These are phyloP conservation scores for Raphanus sativus DNA, from an alignment of 345 rosid species.

Conservation along the genomic window DNA sequence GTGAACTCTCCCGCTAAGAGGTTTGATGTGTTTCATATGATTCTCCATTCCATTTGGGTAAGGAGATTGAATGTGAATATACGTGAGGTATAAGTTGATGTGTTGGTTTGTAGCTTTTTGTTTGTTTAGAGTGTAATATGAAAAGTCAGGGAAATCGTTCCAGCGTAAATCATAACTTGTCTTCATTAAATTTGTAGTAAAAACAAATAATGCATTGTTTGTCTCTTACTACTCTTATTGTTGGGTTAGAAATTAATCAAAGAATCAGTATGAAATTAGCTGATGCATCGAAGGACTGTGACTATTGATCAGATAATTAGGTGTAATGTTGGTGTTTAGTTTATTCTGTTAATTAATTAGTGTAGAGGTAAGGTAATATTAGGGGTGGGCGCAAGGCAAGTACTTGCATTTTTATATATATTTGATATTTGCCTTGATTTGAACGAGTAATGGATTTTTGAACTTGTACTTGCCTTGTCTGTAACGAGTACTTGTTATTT, in stretches of 20 bases:
- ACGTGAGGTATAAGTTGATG: slow-evolving; percentile 28
- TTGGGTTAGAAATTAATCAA: background rate
- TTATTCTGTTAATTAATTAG: background rate
- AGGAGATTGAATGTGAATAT: slow-evolving; percentile 74
- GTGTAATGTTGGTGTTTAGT: background rate
- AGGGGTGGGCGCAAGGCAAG: no score
- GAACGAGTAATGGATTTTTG: no score
- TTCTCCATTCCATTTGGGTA: slow-evolving; percentile 87
- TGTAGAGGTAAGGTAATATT: background rate
- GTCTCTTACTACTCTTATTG: background rate
- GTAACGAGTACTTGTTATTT: no score
- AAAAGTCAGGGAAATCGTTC: background rate
- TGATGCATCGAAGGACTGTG: background rate
- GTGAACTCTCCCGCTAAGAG: slow-evolving; percentile 75
- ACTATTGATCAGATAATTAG: background rate
- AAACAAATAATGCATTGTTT: slow-evolving; percentile 10
- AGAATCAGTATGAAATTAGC: background rate
- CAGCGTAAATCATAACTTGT: background rate
- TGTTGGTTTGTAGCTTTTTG: background rate
- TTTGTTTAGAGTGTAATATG: slow-evolving; percentile 2
- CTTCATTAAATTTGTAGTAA: slow-evolving; percentile 12
- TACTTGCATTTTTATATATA: no score
- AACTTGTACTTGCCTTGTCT: no score
- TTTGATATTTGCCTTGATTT: no score
- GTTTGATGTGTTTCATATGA: slow-evolving; percentile 90